These are phyloP conservation scores for Diaporthe citriasiana DNA, from an alignment of 2,329 filamentous ascomycete species.

Conservation along the genomic window DNA sequence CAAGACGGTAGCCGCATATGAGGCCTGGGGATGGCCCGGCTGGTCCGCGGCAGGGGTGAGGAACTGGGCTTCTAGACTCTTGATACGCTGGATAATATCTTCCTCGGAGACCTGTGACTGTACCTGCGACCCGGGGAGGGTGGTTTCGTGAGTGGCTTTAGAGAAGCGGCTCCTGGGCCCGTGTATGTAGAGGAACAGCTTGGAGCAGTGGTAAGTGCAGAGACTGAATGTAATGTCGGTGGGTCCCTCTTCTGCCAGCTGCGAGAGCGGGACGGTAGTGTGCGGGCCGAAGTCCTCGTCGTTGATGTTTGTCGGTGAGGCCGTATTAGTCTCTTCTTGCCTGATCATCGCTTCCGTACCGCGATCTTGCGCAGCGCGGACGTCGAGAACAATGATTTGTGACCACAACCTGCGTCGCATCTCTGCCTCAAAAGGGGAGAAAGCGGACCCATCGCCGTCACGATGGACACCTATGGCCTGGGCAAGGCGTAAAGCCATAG, in stretches of 20 bases:
- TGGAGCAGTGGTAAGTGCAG: slow-evolving; percentile 57
- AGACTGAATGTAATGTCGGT: slow-evolving; percentile 59
- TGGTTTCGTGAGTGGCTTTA: slow-evolving; percentile 39
- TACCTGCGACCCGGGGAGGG: slow-evolving; percentile 2
- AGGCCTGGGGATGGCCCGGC: slow-evolving; percentile 51
- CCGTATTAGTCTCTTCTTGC: slow-evolving; percentile 60
- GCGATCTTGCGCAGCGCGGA: slow-evolving; percentile 67
- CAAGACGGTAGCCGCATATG: slow-evolving; percentile 56
- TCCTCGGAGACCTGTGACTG: slow-evolving; percentile 52
- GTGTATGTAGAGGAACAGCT: slow-evolving; percentile 56
- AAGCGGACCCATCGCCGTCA: slow-evolving; percentile 55
- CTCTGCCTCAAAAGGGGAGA: slow-evolving; percentile 68
- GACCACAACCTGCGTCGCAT: slow-evolving; percentile 74
- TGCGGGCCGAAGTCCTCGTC: slow-evolving; percentile 63
- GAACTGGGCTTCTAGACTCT: slow-evolving; percentile 56
- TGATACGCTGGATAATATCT: slow-evolving; percentile 57
- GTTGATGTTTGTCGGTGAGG: slow-evolving; percentile 66
- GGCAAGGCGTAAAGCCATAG: slow-evolving; percentile 58
- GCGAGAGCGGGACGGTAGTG: slow-evolving; percentile 51
- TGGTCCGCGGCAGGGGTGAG: slow-evolving; percentile 49
- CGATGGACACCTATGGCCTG: slow-evolving; percentile 59
- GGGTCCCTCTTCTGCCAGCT: slow-evolving; percentile 49
- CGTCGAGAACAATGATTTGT: slow-evolving; percentile 73
- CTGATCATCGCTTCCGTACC: slow-evolving; percentile 62
- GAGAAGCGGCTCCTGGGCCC: slow-evolving; percentile 49